A percentile compares a stretch with the other conserved stretches of the same genome.
Conservation (phyloP, 768 basidiomycete species). For the Leccinum variicolor region DNA sequence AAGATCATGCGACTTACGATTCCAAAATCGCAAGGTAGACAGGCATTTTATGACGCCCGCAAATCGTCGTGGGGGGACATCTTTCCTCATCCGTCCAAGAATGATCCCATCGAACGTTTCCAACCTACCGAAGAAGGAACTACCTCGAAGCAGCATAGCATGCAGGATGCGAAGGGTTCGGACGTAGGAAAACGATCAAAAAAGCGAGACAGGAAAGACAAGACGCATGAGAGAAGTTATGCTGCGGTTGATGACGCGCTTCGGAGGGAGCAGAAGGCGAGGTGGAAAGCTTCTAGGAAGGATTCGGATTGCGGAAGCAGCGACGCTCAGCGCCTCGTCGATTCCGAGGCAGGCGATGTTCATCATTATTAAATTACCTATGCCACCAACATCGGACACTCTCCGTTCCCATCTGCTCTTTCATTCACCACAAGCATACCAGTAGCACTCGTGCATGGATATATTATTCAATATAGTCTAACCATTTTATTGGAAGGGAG, state of each 20-base stretch:
- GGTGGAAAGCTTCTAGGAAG: constrained; percentile 25
- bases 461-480: constrained; percentile 2
- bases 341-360: constrained; percentile 6
- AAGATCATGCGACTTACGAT: constrained; percentile 90
- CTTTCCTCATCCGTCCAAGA: constrained; percentile 89
- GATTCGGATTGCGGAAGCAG: constrained; percentile 3
- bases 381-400: background rate
- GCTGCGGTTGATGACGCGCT: constrained; percentile 34
- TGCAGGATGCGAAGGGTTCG: constrained; percentile 36
- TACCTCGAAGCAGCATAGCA: constrained; percentile 26
- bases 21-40: constrained; percentile 94
- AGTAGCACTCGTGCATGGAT: background rate
- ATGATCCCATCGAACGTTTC: constrained; percentile 62
- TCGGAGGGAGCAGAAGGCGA: constrained; percentile 37
- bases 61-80: constrained; percentile 94
- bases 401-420: background rate
- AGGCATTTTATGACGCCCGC: constrained; percentile 90
- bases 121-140: constrained; percentile 33
- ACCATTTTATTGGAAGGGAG: background rate
- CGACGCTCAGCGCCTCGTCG: constrained; percentile 4
- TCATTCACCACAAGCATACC: background rate
- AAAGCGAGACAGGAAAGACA: constrained; percentile 25
- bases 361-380: constrained; percentile 6
- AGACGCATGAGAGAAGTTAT: constrained; percentile 21
- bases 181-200: constrained; percentile 56